Conservation (phyloP, 106 monocot species). For the Dioscorea dumetorum region DNA sequence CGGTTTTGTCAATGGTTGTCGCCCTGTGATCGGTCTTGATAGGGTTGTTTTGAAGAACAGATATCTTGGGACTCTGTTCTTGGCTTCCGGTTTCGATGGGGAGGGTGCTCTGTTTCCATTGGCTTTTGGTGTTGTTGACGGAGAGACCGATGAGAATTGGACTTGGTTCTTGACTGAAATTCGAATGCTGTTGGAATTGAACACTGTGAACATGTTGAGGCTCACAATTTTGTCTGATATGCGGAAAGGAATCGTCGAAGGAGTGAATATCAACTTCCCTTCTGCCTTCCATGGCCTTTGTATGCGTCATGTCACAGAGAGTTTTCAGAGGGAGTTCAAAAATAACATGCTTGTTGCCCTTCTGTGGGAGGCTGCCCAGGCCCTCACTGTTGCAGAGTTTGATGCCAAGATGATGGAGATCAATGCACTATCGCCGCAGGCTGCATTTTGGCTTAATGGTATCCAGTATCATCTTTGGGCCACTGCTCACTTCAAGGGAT, state of each 20-base stretch:
- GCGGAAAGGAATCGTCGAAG: conserved; percentile 79
- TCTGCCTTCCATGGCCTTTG: conserved; percentile 96
- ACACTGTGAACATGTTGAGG: conserved; percentile 95
- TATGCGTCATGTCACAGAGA: conserved; percentile 88
- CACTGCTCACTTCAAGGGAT: conserved; percentile 91
- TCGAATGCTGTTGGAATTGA: conserved; percentile 61
- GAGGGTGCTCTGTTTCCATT: conserved; percentile 92
- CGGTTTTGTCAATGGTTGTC: conserved; percentile 89
- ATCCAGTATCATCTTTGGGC: conserved; percentile 86
- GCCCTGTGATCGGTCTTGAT: conserved; percentile 88
- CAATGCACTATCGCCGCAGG: conserved; percentile 75
- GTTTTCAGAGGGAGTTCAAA: conserved; percentile 84
- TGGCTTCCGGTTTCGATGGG: conserved; percentile 93
- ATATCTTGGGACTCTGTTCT: conserved; percentile 87
- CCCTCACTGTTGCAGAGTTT: conserved; percentile 79
- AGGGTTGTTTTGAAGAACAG: conserved; percentile 80
- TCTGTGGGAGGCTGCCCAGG: conserved; percentile 91
- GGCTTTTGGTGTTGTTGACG: conserved; percentile 97
- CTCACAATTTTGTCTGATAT: conserved; percentile 88
- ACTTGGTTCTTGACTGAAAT: conserved; percentile 95
- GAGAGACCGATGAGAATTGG: conserved; percentile 95
- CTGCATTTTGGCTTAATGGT: conserved; percentile 81
- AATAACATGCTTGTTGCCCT: conserved; percentile 69
- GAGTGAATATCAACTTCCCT: conserved; percentile 92
- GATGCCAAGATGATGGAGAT: conserved; percentile 90